Conservation (phyloP, 306 rosid species). For the Inga oerstediana region DNA sequence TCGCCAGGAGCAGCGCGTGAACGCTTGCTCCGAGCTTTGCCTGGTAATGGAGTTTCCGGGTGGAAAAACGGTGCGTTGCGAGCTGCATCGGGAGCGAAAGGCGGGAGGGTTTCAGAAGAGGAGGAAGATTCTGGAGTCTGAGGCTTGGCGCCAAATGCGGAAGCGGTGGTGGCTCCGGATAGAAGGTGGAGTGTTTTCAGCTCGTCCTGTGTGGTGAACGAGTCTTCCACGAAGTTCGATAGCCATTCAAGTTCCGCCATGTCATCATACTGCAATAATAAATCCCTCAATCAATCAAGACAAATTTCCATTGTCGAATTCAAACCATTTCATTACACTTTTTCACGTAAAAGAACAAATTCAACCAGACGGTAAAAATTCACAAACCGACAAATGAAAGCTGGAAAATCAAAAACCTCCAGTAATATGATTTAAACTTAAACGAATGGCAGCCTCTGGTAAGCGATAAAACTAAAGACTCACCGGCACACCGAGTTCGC, state of each 20-base stretch:
- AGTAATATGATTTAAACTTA: background rate
- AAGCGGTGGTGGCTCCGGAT: background rate
- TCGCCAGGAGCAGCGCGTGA: constrained; percentile 82
- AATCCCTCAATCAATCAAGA: background rate
- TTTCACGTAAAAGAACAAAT: background rate
- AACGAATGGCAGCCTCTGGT: background rate
- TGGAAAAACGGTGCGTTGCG: constrained; percentile 65
- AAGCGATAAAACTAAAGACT: background rate
- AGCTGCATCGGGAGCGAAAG: constrained; percentile 35
- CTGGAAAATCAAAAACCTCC: background rate
- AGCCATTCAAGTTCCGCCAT: constrained; percentile 76
- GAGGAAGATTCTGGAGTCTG: constrained; percentile 72
- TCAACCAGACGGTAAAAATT: background rate
- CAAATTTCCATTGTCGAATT: constrained; percentile 21
- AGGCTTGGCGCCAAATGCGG: constrained; percentile 37
- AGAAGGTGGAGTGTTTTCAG: constrained; percentile 66
- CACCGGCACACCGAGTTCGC: constrained; percentile 89
- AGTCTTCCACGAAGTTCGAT: constrained; percentile 67
- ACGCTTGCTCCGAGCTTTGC: constrained; percentile 50
- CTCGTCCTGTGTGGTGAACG: constrained; percentile 60
- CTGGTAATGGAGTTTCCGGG: constrained; percentile 38
- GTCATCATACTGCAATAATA: constrained; percentile 61
- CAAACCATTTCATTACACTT: background rate
- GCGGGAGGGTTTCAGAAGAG: constrained; percentile 52
- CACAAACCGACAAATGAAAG: background rate